Evolutionary conservation across 108 stramenopile genomes (phyloP), one percentile per base, ranked within the genome.

Genomic region (Pelagomonas calceolata): DNA sequence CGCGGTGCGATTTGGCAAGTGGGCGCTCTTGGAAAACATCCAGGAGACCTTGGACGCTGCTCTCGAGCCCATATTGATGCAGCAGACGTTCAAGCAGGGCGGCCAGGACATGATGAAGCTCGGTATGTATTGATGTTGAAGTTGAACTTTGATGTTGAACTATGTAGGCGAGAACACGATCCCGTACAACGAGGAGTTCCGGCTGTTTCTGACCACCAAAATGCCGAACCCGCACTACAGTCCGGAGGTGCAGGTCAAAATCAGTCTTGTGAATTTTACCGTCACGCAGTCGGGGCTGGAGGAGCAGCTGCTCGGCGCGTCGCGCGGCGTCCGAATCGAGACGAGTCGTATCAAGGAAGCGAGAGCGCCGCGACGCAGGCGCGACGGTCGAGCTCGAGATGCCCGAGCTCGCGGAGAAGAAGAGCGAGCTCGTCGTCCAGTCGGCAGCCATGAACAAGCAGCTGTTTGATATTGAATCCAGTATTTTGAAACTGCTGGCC

Each of bases 61-160:
- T 0, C 75, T 88, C 14, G 87, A 88, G 76, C 87, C 87, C 30
- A 80, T 88, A 36, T 65, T 88, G 43, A 77, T 83, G 39, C 87
- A 88, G 65, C 82, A 81, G 43, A 86, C 78, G 66, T 88, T 88
- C 81, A 83, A 81, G 72, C 84, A 84, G 70, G 83, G 84, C 0
- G 85, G 85, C 26, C 81, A 83, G 67, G 79, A 80, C 36, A 88
- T 88, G 87, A 86, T 88, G 39, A 80, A 82, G n/a, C 73, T 88
- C 18, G 87, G n/a, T n/a, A n/a, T n/a, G n/a, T n/a, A n/a, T n/a
- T n/a, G n/a, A n/a, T n/a, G n/a, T n/a, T n/a, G n/a, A n/a, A n/a
- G n/a, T n/a, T n/a, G n/a, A n/a, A n/a, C n/a, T n/a, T n/a, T n/a
- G n/a, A n/a, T n/a, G n/a, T n/a, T n/a, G n/a, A n/a, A n/a, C n/a